phyloP scores from a whole-genome alignment of 441 rosid species.

The Brassica balearica region DNA sequence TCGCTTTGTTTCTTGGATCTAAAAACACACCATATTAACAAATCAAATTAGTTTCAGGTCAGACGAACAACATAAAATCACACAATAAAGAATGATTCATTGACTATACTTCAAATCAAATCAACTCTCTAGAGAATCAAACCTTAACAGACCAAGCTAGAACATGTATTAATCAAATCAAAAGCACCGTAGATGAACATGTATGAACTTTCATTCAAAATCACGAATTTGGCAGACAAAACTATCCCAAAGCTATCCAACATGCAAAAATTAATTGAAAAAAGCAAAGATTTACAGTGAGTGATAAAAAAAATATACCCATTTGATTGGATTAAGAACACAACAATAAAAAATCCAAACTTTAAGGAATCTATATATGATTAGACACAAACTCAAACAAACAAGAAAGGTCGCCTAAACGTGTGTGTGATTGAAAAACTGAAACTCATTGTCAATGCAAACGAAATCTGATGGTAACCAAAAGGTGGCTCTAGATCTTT shows the following conservation, averaged over 20 bases:
- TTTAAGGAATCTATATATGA: constrained; percentile 21
- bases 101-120: constrained; percentile 26
- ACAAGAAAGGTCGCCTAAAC: constrained; percentile 29
- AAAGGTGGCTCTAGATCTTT: neutral
- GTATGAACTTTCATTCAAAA: neutral
- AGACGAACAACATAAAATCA: neutral
- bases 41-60: constrained; percentile 18
- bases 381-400: constrained; percentile 1
- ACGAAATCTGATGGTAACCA: neutral
- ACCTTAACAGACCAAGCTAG: neutral
- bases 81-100: neutral
- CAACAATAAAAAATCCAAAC: constrained; percentile 34
- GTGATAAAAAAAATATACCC: constrained; percentile 15
- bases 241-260: neutral
- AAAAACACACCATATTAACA: neutral
- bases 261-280: neutral
- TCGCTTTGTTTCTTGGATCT: too few species aligned
- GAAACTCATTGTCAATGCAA: constrained; percentile 9
- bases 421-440: constrained; percentile 35
- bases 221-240: neutral
- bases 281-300: neutral
- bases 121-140: constrained; percentile 13
- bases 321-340: constrained; percentile 23
- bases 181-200: constrained; percentile 12
- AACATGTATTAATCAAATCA: constrained; percentile 14